Conservation (phyloP, 2,329 filamentous ascomycete species). For the Fusarium torreyae region DNA sequence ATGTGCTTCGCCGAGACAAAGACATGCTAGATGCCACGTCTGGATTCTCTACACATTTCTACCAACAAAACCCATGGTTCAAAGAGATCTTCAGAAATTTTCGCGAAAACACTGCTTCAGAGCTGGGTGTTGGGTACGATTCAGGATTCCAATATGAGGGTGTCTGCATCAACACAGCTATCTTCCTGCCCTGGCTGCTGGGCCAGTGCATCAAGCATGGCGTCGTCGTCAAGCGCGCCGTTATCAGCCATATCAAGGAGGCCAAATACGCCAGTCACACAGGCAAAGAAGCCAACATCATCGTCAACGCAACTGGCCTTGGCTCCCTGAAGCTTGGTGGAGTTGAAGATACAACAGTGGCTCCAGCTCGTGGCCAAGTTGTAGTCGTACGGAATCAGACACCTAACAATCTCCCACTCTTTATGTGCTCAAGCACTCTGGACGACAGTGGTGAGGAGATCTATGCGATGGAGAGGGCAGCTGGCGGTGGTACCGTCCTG, state of each 20-base stretch:
- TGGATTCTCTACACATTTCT: constrained; percentile 20
- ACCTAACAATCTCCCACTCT: constrained; percentile 75
- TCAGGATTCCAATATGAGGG: constrained; percentile 84
- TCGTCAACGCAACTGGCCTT: constrained; percentile 90
- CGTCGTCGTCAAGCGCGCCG: constrained; percentile 75
- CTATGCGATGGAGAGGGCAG: constrained; percentile 88
- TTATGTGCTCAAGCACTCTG: constrained; percentile 78
- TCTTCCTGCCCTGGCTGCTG: constrained; percentile 90
- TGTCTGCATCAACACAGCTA: constrained; percentile 89
- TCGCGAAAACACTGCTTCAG: constrained; percentile 68
- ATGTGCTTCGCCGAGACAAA: constrained; percentile 71
- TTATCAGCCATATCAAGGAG: constrained; percentile 78
- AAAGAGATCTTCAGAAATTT: constrained; percentile 80
- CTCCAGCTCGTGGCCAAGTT: constrained; percentile 85
- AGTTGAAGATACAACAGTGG: constrained; percentile 80
- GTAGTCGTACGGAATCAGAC: constrained; percentile 81
- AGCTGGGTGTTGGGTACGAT: constrained; percentile 76
- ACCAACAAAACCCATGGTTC: constrained; percentile 78
- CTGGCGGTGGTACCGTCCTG: constrained; percentile 83
- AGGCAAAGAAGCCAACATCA: constrained; percentile 71
- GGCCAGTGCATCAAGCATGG: constrained; percentile 84
- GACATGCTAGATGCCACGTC: constrained; percentile 62
- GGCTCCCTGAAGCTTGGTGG: constrained; percentile 83
- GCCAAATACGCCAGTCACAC: constrained; percentile 68
- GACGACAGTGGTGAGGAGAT: constrained; percentile 80